phyloP scores from a whole-genome alignment of 805 yeast species.

The Lipomyces lipofer region DNA sequence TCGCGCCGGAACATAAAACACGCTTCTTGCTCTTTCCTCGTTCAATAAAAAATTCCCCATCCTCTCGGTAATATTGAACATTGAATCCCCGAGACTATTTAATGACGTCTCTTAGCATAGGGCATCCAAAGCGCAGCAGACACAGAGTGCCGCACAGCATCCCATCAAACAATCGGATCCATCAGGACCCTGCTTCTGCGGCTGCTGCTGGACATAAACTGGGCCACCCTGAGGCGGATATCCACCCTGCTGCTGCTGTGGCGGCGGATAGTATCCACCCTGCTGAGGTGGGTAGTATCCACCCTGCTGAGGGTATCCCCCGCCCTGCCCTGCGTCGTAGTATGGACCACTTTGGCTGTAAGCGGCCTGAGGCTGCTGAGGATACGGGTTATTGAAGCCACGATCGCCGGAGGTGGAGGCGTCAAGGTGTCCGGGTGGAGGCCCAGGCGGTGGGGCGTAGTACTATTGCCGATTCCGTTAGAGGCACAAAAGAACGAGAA shows the following conservation, averaged over 20 bases:
- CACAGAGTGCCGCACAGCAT: constrained; percentile 33
- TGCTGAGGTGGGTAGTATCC: constrained; percentile 14
- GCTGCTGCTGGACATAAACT: constrained; percentile 23
- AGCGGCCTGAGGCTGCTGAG: constrained; percentile 26
- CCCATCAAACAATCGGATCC: constrained; percentile 25
- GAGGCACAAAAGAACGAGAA: not conserved
- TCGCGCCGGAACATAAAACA: no score
- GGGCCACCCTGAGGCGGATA: constrained; percentile 19
- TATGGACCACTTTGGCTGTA: constrained; percentile 9
- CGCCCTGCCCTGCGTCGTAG: constrained; percentile 15
- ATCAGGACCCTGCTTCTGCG: constrained; percentile 12
- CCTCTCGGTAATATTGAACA: no score
- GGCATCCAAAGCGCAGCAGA: constrained; percentile 32
- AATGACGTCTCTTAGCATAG: constrained; percentile 14
- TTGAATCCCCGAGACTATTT: not conserved
- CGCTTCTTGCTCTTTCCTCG: no score
- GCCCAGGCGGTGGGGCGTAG: constrained; percentile 26
- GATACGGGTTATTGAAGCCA: constrained; percentile 17
- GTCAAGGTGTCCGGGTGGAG: constrained; percentile 11
- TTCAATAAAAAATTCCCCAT: no score
- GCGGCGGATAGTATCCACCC: constrained; percentile 13
- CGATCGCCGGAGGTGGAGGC: constrained; percentile 5
- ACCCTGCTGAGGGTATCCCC: constrained; percentile 24
- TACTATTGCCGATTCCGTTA: not conserved
- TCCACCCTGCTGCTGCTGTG: constrained; percentile 22